A percentile compares a stretch with the other conserved stretches of the same genome.
Conservation (phyloP, 148 eudicot species). For the Fagopyrum esculentum region DNA sequence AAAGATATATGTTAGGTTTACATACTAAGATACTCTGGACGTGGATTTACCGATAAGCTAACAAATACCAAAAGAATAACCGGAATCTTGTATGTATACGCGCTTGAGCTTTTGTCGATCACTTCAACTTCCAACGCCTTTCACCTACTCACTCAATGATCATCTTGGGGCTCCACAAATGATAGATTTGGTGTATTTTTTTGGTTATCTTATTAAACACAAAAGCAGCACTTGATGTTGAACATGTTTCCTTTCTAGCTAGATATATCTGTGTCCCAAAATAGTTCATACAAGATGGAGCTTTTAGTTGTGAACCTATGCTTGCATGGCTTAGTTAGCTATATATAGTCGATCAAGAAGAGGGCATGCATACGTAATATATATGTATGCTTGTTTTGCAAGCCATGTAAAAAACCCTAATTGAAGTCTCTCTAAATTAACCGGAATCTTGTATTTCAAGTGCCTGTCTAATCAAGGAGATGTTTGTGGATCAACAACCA, state of each 20-base stretch:
- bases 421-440: neutral
- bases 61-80: no score
- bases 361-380: neutral
- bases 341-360: neutral
- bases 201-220: neutral
- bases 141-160: neutral
- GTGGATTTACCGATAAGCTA: no score
- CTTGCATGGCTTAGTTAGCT: neutral
- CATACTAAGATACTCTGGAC: no score
- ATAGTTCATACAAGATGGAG: no score
- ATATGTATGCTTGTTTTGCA: neutral
- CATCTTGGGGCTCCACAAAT: neutral
- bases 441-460: conserved; percentile 3
- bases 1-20: no score
- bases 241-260: neutral
- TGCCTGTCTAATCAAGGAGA: conserved; percentile 7
- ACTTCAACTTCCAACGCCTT: neutral
- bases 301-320: no score
- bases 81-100: neutral
- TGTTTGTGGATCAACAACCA: conserved; percentile 10
- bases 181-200: neutral
- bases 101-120: neutral
- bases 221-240: neutral
- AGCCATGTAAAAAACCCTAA: neutral
- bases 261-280: neutral